Evolutionary conservation across 352 stramenopile species (phyloP).

Genomic region (Phytophthora sojae): DNA sequence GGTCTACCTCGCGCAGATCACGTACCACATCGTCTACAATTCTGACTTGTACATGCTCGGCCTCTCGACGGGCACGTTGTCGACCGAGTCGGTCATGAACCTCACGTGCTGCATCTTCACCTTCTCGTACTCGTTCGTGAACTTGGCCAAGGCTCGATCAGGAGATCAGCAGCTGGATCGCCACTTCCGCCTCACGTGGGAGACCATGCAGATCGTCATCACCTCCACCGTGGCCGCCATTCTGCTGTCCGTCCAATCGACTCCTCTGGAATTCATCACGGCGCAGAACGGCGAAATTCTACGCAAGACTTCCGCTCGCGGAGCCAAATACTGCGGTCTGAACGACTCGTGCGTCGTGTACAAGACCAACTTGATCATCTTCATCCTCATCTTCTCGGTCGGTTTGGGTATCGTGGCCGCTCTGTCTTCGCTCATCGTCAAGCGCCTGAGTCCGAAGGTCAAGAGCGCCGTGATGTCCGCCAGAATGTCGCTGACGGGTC

Average conservation of each 20-base stretch:
- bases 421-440: slow-evolving; percentile 23
- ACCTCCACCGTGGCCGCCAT: slow-evolving; percentile 19
- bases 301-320: slow-evolving; percentile 23
- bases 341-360: slow-evolving; percentile 44
- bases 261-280: slow-evolving; percentile 30
- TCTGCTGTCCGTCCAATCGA: slow-evolving; percentile 14
- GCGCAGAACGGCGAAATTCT: slow-evolving; percentile 36
- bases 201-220: slow-evolving; percentile 39
- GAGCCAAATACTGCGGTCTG: slow-evolving; percentile 33
- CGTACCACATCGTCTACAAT: slow-evolving; percentile 39
- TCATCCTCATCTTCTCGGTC: slow-evolving; percentile 26
- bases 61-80: slow-evolving; percentile 36
- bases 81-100: slow-evolving; percentile 35
- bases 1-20: slow-evolving; percentile 38
- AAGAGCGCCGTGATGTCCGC: slow-evolving; percentile 22
- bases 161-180: slow-evolving; percentile 38
- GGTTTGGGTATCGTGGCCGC: slow-evolving; percentile 23
- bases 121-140: slow-evolving; percentile 37
- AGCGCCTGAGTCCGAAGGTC: slow-evolving; percentile 25
- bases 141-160: slow-evolving; percentile 30
- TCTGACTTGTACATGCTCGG: slow-evolving; percentile 39
- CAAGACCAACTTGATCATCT: slow-evolving; percentile 35
- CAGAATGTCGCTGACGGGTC: slow-evolving; percentile 12
- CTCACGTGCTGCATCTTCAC: slow-evolving; percentile 42
- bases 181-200: slow-evolving; percentile 39